Conservation (phyloP, 2,329 filamentous ascomycete genomes). For the Fusarium caatingaense region DNA sequence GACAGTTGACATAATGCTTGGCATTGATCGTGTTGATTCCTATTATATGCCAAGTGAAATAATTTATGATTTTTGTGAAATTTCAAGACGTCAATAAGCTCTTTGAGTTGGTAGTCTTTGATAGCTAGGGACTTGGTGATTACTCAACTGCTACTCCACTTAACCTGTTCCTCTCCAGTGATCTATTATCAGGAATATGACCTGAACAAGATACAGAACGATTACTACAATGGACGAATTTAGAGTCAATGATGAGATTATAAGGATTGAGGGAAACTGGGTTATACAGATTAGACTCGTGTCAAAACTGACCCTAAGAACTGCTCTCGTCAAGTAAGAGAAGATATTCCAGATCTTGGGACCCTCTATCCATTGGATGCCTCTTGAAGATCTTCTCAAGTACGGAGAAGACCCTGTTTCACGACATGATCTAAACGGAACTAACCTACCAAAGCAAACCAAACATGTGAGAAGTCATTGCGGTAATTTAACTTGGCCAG, state of each 20-base stretch:
- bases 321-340: not conserved
- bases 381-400: conserved; percentile 9
- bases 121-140: not conserved
- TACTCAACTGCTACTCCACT: not conserved
- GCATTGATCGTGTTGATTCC: not conserved
- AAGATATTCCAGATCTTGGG: not conserved
- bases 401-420: conserved; percentile 29
- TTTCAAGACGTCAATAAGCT: not conserved
- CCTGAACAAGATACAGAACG: not conserved
- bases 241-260: not conserved
- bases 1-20: not conserved
- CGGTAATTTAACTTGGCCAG: conserved; percentile 10
- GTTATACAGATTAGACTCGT: not conserved
- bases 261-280: not conserved
- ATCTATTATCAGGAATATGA: not conserved
- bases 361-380: conserved; percentile 1
- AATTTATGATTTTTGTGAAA: not conserved
- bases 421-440: conserved; percentile 28
- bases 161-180: not conserved
- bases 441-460: conserved; percentile 9
- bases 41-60: too few species aligned
- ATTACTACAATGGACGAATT: not conserved
- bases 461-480: conserved; percentile 13
- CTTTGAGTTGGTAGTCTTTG: not conserved
- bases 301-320: not conserved